These are phyloP conservation scores for Lactarius vividus DNA, from an alignment of 768 basidiomycete species.

Conservation along the genomic window DNA sequence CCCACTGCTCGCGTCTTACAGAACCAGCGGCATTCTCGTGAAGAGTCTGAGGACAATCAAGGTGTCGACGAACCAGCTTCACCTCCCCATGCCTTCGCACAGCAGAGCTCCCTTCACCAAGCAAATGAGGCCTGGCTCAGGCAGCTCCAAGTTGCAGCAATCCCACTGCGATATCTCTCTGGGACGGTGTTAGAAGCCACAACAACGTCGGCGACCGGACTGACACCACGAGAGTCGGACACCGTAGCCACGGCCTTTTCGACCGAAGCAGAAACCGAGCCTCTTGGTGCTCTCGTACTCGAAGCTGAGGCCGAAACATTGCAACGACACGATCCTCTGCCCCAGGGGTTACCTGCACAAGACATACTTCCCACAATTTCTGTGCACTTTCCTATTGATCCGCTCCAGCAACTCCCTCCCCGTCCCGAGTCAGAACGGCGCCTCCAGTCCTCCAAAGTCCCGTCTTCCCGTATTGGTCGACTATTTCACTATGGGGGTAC, in stretches of 20 bases:
- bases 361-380: conserved; percentile 24
- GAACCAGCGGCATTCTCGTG: not conserved
- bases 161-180: not conserved
- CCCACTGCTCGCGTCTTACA: conserved; percentile 14
- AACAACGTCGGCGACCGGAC: not conserved
- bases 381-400: not conserved
- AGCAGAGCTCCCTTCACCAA: conserved; percentile 12
- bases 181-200: not conserved
- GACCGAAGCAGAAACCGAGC: not conserved
- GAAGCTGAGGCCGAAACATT: not conserved
- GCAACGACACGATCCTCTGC: not conserved
- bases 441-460: conserved; percentile 82
- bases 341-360: not conserved
- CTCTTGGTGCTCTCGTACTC: not conserved
- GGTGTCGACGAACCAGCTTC: not conserved
- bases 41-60: not conserved
- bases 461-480: conserved; percentile 84
- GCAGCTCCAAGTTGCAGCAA: conserved; percentile 7
- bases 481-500: conserved; percentile 93
- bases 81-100: not conserved
- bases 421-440: conserved; percentile 36
- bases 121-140: conserved; percentile 24
- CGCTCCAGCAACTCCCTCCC: conserved; percentile 1
- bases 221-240: not conserved
- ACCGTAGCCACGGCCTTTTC: not conserved